phyloP scores from a whole-genome alignment of 495 filamentous ascomycete species.

The Lepraria neglecta region DNA sequence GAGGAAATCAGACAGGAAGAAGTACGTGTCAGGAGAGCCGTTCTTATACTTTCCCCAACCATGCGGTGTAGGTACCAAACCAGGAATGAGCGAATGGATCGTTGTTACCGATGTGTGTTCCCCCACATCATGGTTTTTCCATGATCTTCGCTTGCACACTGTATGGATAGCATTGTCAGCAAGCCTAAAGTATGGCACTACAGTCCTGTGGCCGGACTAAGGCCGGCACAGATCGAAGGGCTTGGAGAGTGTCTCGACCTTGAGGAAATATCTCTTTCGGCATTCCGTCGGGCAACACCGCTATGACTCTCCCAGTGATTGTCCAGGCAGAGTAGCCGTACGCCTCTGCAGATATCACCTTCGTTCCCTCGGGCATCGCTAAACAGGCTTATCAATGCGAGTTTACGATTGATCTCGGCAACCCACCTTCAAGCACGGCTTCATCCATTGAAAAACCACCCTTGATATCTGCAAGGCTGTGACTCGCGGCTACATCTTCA shows the following conservation, averaged over 20 bases:
- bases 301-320: slow-evolving; percentile 33
- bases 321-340: slow-evolving; percentile 38
- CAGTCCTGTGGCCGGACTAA: background rate
- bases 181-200: background rate
- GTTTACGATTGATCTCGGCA: background rate
- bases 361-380: slow-evolving; percentile 15
- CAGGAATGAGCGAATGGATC: slow-evolving; percentile 21
- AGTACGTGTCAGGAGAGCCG: slow-evolving; percentile 23
- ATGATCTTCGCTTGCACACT: slow-evolving; percentile 21
- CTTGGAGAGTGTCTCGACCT: background rate
- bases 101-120: slow-evolving; percentile 25
- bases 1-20: slow-evolving; percentile 25
- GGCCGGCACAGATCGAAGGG: too few relatives aligned
- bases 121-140: slow-evolving; percentile 23
- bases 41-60: slow-evolving; percentile 22
- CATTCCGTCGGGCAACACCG: slow-evolving; percentile 28
- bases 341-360: slow-evolving; percentile 27
- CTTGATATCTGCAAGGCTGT: slow-evolving; percentile 13
- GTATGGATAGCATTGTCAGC: background rate
- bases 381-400: background rate
- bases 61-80: slow-evolving; percentile 26
- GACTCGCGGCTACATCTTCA: slow-evolving; percentile 8
- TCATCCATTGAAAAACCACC: slow-evolving; percentile 15
- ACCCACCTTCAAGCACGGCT: slow-evolving; percentile 14
- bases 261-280: slow-evolving; percentile 20